Evolutionary conservation across 2,329 filamentous ascomycete genomes (phyloP).

Genomic region (Ophiocordyceps robertsii): DNA sequence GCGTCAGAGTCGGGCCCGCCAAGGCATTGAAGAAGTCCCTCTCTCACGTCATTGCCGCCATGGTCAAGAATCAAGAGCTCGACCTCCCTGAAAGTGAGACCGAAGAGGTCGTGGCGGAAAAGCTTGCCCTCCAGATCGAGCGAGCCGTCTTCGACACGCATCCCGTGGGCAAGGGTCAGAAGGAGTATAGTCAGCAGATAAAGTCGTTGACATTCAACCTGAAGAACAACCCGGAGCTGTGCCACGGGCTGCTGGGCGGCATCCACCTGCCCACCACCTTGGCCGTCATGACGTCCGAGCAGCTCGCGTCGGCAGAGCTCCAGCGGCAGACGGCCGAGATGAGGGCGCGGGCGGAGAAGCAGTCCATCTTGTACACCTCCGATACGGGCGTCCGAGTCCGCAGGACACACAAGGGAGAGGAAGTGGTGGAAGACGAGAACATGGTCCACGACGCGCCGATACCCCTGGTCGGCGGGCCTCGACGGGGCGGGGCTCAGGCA

Average conservation of each 20-base stretch:
- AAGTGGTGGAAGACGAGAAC: slow-evolving; percentile 70
- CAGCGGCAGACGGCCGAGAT: slow-evolving; percentile 65
- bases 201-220: slow-evolving; percentile 74
- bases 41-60: slow-evolving; percentile 46
- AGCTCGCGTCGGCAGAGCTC: slow-evolving; percentile 84
- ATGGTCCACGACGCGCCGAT: slow-evolving; percentile 21
- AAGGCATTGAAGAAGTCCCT: slow-evolving; percentile 60
- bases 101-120: slow-evolving; percentile 50
- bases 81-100: slow-evolving; percentile 49
- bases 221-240: slow-evolving; percentile 73
- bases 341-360: slow-evolving; percentile 66
- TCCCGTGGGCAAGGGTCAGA: slow-evolving; percentile 27
- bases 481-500: slow-evolving; percentile 1
- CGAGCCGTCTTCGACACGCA: slow-evolving; percentile 49
- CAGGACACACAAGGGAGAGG: slow-evolving; percentile 90
- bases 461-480: slow-evolving; percentile 11
- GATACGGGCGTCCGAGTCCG: slow-evolving; percentile 61
- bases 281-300: slow-evolving; percentile 77
- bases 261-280: slow-evolving; percentile 61
- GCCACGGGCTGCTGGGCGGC: slow-evolving; percentile 60
- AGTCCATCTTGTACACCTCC: slow-evolving; percentile 70
- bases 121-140: slow-evolving; percentile 68
- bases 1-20: slow-evolving; percentile 53
- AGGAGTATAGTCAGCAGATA: slow-evolving; percentile 48
- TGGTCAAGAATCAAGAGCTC: slow-evolving; percentile 53